phyloP scores from a whole-genome alignment of 305 asterid genomes.

The Andrographis paniculata region DNA sequence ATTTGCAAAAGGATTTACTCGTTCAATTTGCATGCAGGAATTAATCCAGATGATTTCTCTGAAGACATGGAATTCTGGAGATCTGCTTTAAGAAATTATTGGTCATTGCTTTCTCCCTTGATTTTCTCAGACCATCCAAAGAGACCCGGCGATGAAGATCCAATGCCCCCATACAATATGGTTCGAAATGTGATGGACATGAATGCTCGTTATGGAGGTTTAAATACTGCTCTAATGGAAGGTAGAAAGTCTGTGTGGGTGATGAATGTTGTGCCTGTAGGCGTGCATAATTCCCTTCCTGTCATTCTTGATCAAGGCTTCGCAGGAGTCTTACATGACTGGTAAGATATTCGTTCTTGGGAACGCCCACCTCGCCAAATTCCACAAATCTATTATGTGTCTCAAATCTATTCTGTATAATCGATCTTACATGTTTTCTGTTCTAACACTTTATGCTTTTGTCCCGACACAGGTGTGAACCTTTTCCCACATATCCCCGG shows the following conservation, averaged over 20 bases:
- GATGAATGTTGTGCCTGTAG: conserved; percentile 84
- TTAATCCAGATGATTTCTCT: conserved; percentile 56
- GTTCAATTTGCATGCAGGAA: conserved; percentile 37
- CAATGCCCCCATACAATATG: conserved; percentile 91
- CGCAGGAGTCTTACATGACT: conserved; percentile 77
- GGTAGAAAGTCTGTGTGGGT: conserved; percentile 80
- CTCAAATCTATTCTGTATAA: no score
- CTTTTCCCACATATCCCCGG: conserved; percentile 96
- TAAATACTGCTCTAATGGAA: conserved; percentile 62
- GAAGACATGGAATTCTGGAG: conserved; percentile 70
- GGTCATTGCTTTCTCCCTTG: conserved; percentile 94
- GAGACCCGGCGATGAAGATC: conserved; percentile 98
- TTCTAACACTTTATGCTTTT: no score
- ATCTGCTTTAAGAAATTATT: conserved; percentile 67
- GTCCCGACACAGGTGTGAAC: conserved; percentile 73
- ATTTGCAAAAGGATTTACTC: not conserved
- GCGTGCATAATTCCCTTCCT: conserved; percentile 45
- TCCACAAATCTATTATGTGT: no score
- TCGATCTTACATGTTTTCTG: no score
- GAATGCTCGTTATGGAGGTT: conserved; percentile 90
- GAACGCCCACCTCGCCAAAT: no score
- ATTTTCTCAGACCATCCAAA: conserved; percentile 99
- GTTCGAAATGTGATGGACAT: conserved; percentile 95
- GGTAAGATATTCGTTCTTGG: conserved; percentile 36
- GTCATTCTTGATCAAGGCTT: conserved; percentile 74